Conservation (phyloP, 306 rosid genomes). For the Gastrolobium villosum region DNA sequence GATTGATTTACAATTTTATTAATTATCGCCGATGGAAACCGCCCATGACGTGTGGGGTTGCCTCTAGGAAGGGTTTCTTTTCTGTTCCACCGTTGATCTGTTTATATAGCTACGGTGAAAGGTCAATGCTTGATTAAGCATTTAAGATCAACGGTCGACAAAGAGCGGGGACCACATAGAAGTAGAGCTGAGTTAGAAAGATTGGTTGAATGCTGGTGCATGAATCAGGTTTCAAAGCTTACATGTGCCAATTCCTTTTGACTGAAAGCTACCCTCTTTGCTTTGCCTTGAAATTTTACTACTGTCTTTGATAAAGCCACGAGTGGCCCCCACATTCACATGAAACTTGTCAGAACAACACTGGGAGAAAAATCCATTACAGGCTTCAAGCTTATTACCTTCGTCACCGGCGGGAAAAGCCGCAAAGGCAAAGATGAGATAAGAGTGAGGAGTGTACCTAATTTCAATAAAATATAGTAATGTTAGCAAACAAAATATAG, state of each 20-base stretch:
- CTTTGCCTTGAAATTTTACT: constrained; percentile 46
- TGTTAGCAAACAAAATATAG: too few relatives aligned
- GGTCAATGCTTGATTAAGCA: constrained; percentile 50
- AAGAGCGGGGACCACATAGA: constrained; percentile 50
- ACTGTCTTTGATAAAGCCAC: constrained; percentile 37
- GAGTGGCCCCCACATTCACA: constrained; percentile 74
- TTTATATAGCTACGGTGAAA: neutral
- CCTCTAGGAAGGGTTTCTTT: neutral
- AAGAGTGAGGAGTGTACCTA: constrained; percentile 40
- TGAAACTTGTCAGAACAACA: constrained; percentile 73
- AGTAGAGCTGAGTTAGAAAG: constrained; percentile 47
- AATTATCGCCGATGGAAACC: constrained; percentile 53
- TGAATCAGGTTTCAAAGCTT: constrained; percentile 57
- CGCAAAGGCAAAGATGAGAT: constrained; percentile 41
- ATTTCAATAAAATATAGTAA: too few relatives aligned
- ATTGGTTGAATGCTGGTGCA: constrained; percentile 64
- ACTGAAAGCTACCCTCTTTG: constrained; percentile 56
- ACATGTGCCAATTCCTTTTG: constrained; percentile 47
- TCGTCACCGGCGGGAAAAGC: constrained; percentile 52
- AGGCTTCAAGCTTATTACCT: constrained; percentile 45
- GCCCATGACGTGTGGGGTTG: constrained; percentile 77
- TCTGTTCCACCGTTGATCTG: constrained; percentile 45
- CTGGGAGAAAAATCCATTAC: constrained; percentile 17
- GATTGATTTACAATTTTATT: constrained; percentile 45
- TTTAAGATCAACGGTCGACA: constrained; percentile 50